Percentiles rank a stretch among this genome's conserved stretches.
Evolutionary conservation across 768 basidiomycete species (phyloP).

Genomic region (Tricholoma saponaceum): DNA sequence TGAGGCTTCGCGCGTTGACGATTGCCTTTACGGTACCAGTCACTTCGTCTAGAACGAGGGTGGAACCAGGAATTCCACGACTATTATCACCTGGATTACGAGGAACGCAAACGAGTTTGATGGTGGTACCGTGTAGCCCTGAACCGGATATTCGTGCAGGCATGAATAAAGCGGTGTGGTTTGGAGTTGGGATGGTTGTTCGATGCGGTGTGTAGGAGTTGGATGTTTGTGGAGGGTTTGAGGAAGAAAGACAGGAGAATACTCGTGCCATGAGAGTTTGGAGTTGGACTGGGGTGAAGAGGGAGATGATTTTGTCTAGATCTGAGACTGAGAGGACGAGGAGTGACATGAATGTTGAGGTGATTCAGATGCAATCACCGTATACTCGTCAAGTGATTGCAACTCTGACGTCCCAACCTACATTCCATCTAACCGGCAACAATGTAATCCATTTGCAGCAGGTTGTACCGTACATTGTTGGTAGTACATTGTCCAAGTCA

Average conservation of each 20-base stretch:
- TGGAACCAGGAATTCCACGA: conserved; percentile 71
- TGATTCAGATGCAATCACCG: too few relatives aligned
- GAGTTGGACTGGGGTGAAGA: conserved; percentile 41
- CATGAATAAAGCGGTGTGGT: conserved; percentile 77
- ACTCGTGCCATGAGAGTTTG: conserved; percentile 55
- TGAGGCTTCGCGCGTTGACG: conserved; percentile 73
- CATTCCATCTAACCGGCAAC: too few relatives aligned
- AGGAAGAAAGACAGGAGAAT: conserved; percentile 46
- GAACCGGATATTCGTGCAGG: conserved; percentile 52
- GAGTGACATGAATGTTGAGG: conserved; percentile 51
- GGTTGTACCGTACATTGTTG: too few relatives aligned
- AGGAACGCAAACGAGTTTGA: conserved; percentile 84
- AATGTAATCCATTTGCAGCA: too few relatives aligned
- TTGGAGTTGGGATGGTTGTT: conserved; percentile 44
- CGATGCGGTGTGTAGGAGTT: conserved; percentile 63
- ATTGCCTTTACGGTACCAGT: conserved; percentile 70
- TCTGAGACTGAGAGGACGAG: conserved; percentile 60
- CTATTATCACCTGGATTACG: conserved; percentile 30
- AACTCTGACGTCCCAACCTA: too few relatives aligned
- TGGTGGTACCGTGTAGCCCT: conserved; percentile 44
- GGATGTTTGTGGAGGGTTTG: too few relatives aligned
- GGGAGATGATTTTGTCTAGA: conserved; percentile 45
- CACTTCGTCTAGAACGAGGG: conserved; percentile 67
- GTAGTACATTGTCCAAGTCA: too few relatives aligned
- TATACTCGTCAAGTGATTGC: too few relatives aligned